Evolutionary conservation across 106 monocot genomes (phyloP).

Genomic region (Vanilla planifolia): DNA sequence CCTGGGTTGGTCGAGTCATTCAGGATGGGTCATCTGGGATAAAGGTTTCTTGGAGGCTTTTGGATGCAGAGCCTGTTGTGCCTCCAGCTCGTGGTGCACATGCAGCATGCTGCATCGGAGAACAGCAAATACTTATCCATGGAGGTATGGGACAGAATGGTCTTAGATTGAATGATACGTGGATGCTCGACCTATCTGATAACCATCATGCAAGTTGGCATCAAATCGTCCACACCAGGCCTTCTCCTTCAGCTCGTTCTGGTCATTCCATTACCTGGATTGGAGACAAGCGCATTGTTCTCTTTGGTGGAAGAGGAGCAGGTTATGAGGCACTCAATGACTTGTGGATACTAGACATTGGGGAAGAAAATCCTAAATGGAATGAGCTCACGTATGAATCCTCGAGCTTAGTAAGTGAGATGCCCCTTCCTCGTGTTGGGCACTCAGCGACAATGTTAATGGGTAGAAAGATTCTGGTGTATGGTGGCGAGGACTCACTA

Average conservation of each 20-base stretch:
- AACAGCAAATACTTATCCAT: constrained; percentile 52
- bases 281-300: constrained; percentile 44
- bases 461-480: constrained; percentile 68
- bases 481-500: constrained; percentile 84
- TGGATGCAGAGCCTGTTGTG: constrained; percentile 43
- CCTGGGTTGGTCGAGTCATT: constrained; percentile 58
- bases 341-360: constrained; percentile 70
- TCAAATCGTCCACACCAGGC: constrained; percentile 18
- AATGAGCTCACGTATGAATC: constrained; percentile 45
- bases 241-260: constrained; percentile 65
- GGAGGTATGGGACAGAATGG: constrained; percentile 70
- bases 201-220: constrained; percentile 46
- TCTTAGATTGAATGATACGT: constrained; percentile 62
- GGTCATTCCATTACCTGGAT: constrained; percentile 84
- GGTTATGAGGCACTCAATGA: constrained; percentile 82
- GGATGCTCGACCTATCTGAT: constrained; percentile 62
- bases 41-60: constrained; percentile 48
- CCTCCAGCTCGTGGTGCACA: constrained; percentile 93
- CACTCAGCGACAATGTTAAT: constrained; percentile 63
- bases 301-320: constrained; percentile 74
- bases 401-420: constrained; percentile 13
- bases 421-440: constrained; percentile 63
- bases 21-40: constrained; percentile 20
- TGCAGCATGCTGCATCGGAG: constrained; percentile 50
- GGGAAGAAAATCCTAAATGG: constrained; percentile 46